Base-by-base conservation (phyloP, 1,284 basidiomycete genomes). In the Ganoderma multipileum region DNA sequence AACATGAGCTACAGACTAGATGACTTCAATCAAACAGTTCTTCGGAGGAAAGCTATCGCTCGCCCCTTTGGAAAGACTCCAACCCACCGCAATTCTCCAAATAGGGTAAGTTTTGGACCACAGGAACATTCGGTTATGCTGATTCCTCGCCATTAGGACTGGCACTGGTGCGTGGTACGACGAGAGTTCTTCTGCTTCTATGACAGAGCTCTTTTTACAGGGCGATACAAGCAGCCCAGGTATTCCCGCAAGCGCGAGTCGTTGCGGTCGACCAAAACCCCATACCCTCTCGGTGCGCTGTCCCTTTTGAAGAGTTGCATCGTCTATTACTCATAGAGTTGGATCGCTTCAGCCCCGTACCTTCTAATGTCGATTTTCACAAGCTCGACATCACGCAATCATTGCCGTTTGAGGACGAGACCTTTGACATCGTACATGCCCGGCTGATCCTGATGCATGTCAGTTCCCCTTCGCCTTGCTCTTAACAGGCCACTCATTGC, bases 181-280 rank as follows among this genome's bases (percentile, higher is more conserved):
- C n/a, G n/a, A n/a, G n/a, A n/a, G 14, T 38, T 2, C 20, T 54
- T 18, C 0, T 12, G 3, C 16, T 28, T 30, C 5, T 16, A 18
- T 5, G 30, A 33, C 3, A 5, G n/a, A 36, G n/a, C 33, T 58
- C 14, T 5, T 7, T 33, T 3, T n/a, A 9, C 20, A 58, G 55
- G 55, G 20, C 55, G 3, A 58, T 58, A 11, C 55, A 58, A 58
- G 55, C 55, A 2, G 55, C 55, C 26, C 18, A 58, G n/a, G 55
- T 33, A 1, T 58, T 58, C 20, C 55, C 55, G 9, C 2, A 58
- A n/a, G 18, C 55, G 8, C 55, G 55, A 1, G 33, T 58, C 20
- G 55, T 58, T 33, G 55, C 55, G 16, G 33, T 58, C 33, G 55
- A 58, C 55, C 55, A 58, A 33, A 58, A 58, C 33, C 55, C 55